These are phyloP conservation scores for Malus hybrid DNA, from an alignment of 331 rosid genomes.

Conservation along the genomic window DNA sequence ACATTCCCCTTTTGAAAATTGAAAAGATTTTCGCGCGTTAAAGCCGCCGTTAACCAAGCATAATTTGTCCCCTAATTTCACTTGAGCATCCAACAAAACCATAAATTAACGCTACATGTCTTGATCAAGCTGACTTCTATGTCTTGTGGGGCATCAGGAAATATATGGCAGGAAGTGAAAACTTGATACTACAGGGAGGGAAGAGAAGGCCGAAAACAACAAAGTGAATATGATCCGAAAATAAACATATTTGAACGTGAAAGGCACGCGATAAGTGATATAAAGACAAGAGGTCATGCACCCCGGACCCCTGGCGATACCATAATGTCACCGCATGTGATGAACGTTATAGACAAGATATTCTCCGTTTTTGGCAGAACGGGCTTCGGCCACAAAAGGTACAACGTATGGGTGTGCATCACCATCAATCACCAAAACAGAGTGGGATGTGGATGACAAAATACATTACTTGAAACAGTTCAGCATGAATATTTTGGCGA, in stretches of 20 bases:
- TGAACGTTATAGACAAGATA: neutral
- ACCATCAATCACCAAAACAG: slow-evolving; percentile 5
- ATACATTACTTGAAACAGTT: slow-evolving; percentile 5
- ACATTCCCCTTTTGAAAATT: neutral
- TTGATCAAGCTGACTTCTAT: neutral
- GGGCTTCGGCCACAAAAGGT: slow-evolving; percentile 33
- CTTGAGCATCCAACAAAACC: neutral
- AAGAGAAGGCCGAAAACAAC: neutral
- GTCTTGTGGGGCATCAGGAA: neutral
- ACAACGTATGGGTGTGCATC: slow-evolving; percentile 18
- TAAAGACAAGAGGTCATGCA: neutral
- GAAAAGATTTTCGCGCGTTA: neutral
- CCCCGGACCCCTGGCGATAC: neutral
- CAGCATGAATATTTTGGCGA: slow-evolving; percentile 7
- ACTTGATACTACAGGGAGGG: neutral
- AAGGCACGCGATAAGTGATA: neutral
- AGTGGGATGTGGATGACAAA: slow-evolving; percentile 28
- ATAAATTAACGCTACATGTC: neutral
- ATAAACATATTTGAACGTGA: neutral
- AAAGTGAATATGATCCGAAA: neutral
- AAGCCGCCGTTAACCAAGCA: neutral
- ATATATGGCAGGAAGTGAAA: neutral
- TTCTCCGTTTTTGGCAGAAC: slow-evolving; percentile 30
- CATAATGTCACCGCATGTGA: neutral
- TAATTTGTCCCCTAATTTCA: neutral